Evolutionary conservation across 2,329 filamentous ascomycete genomes (phyloP).

Genomic region (Bisporella sp.): DNA sequence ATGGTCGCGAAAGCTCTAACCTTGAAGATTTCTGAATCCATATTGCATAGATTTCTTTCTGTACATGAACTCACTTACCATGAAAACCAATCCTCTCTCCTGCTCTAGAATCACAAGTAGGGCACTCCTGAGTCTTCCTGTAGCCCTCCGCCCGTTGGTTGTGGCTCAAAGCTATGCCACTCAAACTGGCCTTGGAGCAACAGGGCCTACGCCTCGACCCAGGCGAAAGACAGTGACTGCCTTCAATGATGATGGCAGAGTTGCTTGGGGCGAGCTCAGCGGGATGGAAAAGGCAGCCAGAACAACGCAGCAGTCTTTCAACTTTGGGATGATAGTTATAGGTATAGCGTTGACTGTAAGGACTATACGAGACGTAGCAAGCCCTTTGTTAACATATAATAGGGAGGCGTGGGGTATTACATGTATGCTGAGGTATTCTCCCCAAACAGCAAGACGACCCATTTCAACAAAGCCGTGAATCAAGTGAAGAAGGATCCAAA

Average conservation of each 20-base stretch:
- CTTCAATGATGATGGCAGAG: conserved; percentile 76
- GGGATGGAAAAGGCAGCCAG: conserved; percentile 71
- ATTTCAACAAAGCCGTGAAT: conserved; percentile 83
- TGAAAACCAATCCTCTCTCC: background rate
- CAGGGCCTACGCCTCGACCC: conserved; percentile 28
- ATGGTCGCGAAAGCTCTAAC: too few relatives aligned
- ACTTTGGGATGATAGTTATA: conserved; percentile 69
- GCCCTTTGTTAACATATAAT: conserved; percentile 10
- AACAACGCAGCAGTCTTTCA: conserved; percentile 85
- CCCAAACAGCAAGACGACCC: conserved; percentile 73
- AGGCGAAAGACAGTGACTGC: conserved; percentile 69
- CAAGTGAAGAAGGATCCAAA: conserved; percentile 66
- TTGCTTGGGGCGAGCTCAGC: conserved; percentile 75
- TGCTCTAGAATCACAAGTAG: background rate
- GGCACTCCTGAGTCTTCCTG: conserved; percentile 20
- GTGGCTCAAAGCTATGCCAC: conserved; percentile 51
- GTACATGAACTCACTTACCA: background rate
- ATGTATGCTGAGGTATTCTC: conserved; percentile 80
- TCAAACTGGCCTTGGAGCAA: conserved; percentile 36
- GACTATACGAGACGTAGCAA: background rate
- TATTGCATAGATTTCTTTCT: too few relatives aligned
- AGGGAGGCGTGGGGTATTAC: conserved; percentile 73
- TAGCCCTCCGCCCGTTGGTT: conserved; percentile 32
- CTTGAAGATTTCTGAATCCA: too few relatives aligned
- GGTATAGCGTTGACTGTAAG: conserved; percentile 71